Conservation (phyloP, 73 alveolate genomes). For the Uronychia setigera region DNA sequence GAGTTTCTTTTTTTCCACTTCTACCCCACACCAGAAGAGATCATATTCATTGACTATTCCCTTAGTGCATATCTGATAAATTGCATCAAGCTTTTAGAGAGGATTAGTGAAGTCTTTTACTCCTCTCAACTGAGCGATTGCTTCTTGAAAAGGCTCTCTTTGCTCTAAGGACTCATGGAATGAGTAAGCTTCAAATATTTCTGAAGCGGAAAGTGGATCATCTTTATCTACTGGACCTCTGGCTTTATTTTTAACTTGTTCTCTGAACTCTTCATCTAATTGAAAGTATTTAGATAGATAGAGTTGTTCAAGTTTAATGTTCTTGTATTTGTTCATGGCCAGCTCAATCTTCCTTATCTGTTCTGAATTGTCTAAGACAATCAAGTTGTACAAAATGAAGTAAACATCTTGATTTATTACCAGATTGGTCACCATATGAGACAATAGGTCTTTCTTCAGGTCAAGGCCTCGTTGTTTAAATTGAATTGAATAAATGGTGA, state of each 20-base stretch:
- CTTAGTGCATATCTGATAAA: background rate
- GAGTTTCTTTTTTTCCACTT: background rate
- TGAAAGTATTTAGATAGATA: background rate
- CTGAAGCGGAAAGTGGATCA: too few relatives aligned
- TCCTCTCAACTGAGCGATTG: background rate
- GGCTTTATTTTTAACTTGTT: too few relatives aligned
- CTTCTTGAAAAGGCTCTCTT: background rate
- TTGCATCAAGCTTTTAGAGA: background rate
- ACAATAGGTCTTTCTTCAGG: background rate
- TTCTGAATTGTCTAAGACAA: background rate
- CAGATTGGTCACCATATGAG: background rate
- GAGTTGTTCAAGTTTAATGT: background rate
- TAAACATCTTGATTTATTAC: background rate
- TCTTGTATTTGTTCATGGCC: background rate
- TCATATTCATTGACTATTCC: background rate
- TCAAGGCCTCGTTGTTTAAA: background rate
- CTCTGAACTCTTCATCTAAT: background rate
- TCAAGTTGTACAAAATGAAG: background rate
- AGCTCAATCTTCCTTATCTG: background rate
- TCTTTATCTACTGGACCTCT: too few relatives aligned
- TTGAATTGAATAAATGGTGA: background rate
- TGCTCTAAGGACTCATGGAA: too few relatives aligned
- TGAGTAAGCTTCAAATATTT: too few relatives aligned
- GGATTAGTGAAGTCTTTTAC: background rate
- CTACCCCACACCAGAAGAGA: background rate